Evolutionary conservation across 2,329 filamentous ascomycete genomes (phyloP), one percentile per base, ranked within the genome.

Genomic region (Colletotrichum sp.): DNA sequence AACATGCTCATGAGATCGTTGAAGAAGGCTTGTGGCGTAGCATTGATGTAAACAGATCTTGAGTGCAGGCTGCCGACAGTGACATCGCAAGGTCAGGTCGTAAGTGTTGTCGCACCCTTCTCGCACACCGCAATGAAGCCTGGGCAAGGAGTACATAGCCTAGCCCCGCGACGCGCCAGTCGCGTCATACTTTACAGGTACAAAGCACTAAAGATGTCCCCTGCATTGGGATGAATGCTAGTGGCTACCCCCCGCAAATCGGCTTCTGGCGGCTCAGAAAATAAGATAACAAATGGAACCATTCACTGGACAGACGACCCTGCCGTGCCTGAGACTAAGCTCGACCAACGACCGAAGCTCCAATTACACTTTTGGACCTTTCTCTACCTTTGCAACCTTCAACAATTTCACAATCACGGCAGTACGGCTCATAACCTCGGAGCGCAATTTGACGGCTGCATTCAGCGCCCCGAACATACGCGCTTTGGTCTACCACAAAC

Each of bases 1-100:
- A 83, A 81, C 84, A 87, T 52, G 43, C 21, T 88, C 24, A 77
- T 78, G 32, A 77, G 52, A 66, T 72, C 73, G 26, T 32, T 34
- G 43, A n/a, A 7, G 15, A 61, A 30, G 21, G 65, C 32, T 18
- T 58, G n/a, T 43, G 12, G 61, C 12, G 15, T 16, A 38, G 8
- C 60, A 76, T 75, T 26, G 21, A 38, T 26, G 15, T 15, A 16
- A 38, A 18, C 30, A 26, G 36, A 10, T 34, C 26, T 32, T n/a
- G 12, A 24, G n/a, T 28, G 73, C 62, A 32, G 10, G 8, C 28
- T 36, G 56, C 48, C 30, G 36, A 69, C 34, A 76, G 26, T 52
- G n/a, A 61, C 70, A 69, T 73, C 34, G 65, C 73, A 69, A 65
- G 13, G 18, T 34, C 62, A 38, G 58, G 58, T 36, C 28, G 8